Evolutionary conservation across 345 rosid species (phyloP), one percentile per base, ranked within the genome.

Genomic region (Citrus maxima): DNA sequence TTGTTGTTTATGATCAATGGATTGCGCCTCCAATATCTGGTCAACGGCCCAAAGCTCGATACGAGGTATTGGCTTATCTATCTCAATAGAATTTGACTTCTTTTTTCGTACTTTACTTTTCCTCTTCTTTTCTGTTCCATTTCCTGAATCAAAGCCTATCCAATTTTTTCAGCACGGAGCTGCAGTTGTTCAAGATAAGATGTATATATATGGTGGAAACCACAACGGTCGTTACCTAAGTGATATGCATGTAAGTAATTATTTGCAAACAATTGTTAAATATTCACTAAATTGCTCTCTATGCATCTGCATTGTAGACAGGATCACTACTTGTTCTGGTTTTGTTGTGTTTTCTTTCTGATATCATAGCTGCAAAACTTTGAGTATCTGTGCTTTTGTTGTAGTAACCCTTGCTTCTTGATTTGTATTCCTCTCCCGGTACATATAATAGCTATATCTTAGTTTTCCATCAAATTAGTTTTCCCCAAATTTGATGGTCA

Each of bases 221-320:
- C 98, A 94, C 82, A 97, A 97, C 82, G 99, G 99, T 19, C 98
- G 98, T 68, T 94, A 97, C 84, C 96, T 94, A 75, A 90, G 85
- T 84, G 98, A 97, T 86, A 92, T 97, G 77, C 94, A 92, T 87
- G 99, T 97, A 88, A 91, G 98, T 74, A 78, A 81, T 67, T 25
- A 68, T 75, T 38, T 69, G 35, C 80, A 55, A 74, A 49, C 37
- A n/a, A 54, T 30, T 6, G 19, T 19, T 56, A 24, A 77, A 46
- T 13, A 46, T 1, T 3, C 51, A 12, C 51, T 46, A 46, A 12
- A 46, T 46, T 46, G 51, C 18, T 46, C 51, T 12, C 18, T 46
- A 46, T 46, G 18, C 56, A 18, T 27, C 6, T 72, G 38, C 37
- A 27, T 32, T 3, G 32, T 32, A 34, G 56, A 60, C 25, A 16